phyloP scores from a whole-genome alignment of 2,329 filamentous ascomycete species.

The Aspergillus latus region DNA sequence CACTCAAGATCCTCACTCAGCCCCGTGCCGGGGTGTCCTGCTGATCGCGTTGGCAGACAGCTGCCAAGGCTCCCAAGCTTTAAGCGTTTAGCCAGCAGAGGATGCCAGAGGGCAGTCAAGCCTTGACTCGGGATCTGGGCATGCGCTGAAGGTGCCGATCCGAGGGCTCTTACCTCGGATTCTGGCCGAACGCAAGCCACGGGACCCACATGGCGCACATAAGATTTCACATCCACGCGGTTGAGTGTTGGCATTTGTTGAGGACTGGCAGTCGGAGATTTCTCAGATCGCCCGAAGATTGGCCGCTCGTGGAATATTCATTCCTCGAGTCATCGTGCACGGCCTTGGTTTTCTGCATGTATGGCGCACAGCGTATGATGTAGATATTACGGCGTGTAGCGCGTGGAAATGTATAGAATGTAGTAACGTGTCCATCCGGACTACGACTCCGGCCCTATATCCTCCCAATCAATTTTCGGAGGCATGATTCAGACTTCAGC shows the following conservation, averaged over 20 bases:
- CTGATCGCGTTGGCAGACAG: neutral
- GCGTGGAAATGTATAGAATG: neutral
- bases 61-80: neutral
- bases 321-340: neutral
- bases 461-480: too few relatives aligned
- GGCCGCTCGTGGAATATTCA: neutral
- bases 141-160: neutral
- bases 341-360: too few relatives aligned
- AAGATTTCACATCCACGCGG: neutral
- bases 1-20: neutral
- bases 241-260: neutral
- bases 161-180: neutral
- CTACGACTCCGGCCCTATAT: neutral
- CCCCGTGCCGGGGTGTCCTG: neutral
- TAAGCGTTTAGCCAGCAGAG: neutral
- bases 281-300: neutral
- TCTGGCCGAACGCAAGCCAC: slow-evolving; percentile 1
- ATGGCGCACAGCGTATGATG: neutral
- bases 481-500: too few relatives aligned
- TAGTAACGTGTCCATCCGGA: neutral
- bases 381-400: neutral
- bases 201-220: neutral
- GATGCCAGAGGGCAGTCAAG: neutral
- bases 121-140: slow-evolving; percentile 3
- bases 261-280: neutral